Conservation (phyloP, 2,329 filamentous ascomycete genomes). For the Orbilia quercus region DNA sequence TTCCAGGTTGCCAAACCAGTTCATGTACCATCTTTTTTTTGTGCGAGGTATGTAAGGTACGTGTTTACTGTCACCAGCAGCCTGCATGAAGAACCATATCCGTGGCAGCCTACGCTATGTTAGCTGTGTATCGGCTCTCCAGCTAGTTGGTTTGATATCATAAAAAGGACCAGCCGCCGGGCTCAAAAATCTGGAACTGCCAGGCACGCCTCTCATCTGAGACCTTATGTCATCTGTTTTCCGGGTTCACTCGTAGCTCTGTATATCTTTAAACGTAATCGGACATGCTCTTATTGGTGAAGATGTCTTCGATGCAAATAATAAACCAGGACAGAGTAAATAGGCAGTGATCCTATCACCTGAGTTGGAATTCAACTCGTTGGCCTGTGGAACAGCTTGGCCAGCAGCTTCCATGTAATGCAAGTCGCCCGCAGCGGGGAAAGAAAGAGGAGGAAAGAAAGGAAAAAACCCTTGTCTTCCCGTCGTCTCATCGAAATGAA, state of each 20-base stretch:
- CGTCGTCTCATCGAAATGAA: conserved; percentile 20
- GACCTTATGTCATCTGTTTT: conserved; percentile 18
- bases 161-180: conserved; percentile 9
- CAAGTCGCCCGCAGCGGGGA: no score
- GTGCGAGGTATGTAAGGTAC: conserved; percentile 48
- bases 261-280: conserved; percentile 50
- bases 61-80: conserved; percentile 20
- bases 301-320: conserved; percentile 10
- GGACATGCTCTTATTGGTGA: conserved; percentile 33
- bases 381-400: conserved; percentile 17
- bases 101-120: conserved; percentile 29
- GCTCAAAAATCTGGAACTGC: conserved; percentile 19
- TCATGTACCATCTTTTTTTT: conserved; percentile 31
- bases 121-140: no score
- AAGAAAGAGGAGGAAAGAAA: not conserved
- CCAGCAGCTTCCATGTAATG: no score
- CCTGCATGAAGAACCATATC: conserved; percentile 27
- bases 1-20: conserved; percentile 23
- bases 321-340: not conserved
- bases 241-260: conserved; percentile 23
- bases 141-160: not conserved
- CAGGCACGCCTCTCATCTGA: conserved; percentile 42
- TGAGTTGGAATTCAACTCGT: conserved; percentile 16
- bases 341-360: conserved; percentile 26
- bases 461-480: not conserved